Base-by-base conservation (phyloP, 768 basidiomycete species). In the Tephrocybe sp. region DNA sequence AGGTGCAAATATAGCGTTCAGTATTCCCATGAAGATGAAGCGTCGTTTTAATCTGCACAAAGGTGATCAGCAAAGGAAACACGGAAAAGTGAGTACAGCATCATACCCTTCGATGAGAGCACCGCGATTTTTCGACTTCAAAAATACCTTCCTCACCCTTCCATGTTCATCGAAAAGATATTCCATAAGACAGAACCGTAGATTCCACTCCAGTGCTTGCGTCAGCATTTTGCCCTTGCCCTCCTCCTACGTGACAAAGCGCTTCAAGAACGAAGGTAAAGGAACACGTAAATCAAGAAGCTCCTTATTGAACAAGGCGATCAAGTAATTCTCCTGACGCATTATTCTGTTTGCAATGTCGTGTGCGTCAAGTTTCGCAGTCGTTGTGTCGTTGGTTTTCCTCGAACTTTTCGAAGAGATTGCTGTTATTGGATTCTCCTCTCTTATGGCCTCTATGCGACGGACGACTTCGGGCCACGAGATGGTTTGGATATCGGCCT, bases 401-500 rank as follows among this genome's bases (percentile, higher is more conserved):
- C 74, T 72, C 3, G 75, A 67, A 37, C 53, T 73, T 58, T 78
- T 75, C 3, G 86, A 88, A 0, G 90, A 90, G 4, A 93, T 75
- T 2, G 92, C 93, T 0, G 95, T 96, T 21, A 93, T 76, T 2
- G 95, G 94, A 65, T 98, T 98, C 47, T 93, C 85, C 64, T 97
- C 89, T 18, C 95, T 84, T 46, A 99, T 95, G 4, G 85, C 75
- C 11, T 85, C 85, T 51, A 99, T 93, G 28, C 94, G 83, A 15
- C 89, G 80, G 45, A 99, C 97, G 34, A 99, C 81, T 63, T 93
- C 91, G 0, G 90, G 85, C 97, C 97, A 99, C 0, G 95, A 87
- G 34, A 98, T 93, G 0, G 97, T 98, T 71, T 94, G 93, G 39
- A 99, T 95, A 68, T 99, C 97, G 44, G 85, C 89, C 96, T 98